Conservation (phyloP, 768 basidiomycete genomes). For the Leccinum incarnatum region DNA sequence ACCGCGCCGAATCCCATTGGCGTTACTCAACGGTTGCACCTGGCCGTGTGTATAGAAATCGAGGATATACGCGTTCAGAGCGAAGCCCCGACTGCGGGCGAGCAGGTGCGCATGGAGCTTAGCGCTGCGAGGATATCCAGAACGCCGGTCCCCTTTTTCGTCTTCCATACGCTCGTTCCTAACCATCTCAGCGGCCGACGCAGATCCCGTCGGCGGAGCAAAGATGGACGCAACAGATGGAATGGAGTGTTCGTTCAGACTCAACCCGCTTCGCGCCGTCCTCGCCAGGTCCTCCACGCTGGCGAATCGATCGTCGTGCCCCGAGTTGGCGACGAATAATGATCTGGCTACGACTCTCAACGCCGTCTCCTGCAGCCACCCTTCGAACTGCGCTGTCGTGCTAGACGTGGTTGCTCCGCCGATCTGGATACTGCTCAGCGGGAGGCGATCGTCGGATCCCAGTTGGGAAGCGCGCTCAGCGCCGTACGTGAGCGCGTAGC, state of each 20-base stretch:
- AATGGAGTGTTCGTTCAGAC: slow-evolving; percentile 57
- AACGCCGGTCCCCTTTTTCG: background rate
- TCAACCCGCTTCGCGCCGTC: slow-evolving; percentile 51
- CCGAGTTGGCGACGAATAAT: slow-evolving; percentile 64
- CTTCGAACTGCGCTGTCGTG: slow-evolving; percentile 29
- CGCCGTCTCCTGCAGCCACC: slow-evolving; percentile 38
- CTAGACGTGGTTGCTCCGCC: slow-evolving; percentile 8
- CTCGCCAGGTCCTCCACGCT: slow-evolving; percentile 50
- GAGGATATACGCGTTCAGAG: slow-evolving; percentile 61
- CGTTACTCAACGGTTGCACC: slow-evolving; percentile 40
- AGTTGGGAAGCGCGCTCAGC: slow-evolving; percentile 36
- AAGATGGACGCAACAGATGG: slow-evolving; percentile 48
- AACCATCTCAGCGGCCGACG: background rate
- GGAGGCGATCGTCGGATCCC: slow-evolving; percentile 45
- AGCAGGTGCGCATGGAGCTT: background rate
- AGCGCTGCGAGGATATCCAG: background rate
- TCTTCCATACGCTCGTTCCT: background rate
- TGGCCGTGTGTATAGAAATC: slow-evolving; percentile 74
- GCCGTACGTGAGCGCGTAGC: slow-evolving; percentile 53
- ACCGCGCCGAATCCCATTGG: slow-evolving; percentile 58
- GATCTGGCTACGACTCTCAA: slow-evolving; percentile 49
- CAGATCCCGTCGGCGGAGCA: slow-evolving; percentile 20
- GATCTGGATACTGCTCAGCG: slow-evolving; percentile 41
- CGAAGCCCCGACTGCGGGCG: slow-evolving; percentile 11
- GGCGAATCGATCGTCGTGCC: slow-evolving; percentile 54